A percentile compares a stretch with the other conserved stretches of the same genome.
Conservation (phyloP, 306 rosid species). For the Ochetophila trinervis region DNA sequence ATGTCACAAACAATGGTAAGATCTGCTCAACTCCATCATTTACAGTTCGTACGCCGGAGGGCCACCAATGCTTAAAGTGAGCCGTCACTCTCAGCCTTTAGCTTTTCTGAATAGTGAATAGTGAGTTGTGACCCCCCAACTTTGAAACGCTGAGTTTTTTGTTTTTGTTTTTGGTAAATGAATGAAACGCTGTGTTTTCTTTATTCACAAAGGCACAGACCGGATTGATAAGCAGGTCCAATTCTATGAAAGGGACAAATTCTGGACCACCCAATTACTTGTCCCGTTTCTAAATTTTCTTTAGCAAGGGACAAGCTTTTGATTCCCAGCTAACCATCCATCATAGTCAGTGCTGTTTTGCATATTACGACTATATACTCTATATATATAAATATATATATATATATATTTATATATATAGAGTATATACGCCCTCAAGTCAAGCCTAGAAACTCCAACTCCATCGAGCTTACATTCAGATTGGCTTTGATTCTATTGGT, state of each 20-base stretch:
- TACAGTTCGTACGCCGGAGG: too few relatives aligned
- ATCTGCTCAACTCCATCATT: too few relatives aligned
- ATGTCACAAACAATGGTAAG: too few relatives aligned
- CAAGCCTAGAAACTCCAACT: too few relatives aligned
- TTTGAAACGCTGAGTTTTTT: neutral
- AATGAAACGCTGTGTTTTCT: neutral
- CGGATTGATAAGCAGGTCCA: constrained; percentile 8
- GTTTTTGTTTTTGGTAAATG: too few relatives aligned
- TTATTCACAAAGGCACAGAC: neutral
- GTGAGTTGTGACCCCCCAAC: neutral
- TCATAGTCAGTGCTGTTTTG: neutral
- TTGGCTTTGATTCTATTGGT: too few relatives aligned
- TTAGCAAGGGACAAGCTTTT: neutral
- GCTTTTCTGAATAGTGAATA: neutral
- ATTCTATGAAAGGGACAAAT: neutral
- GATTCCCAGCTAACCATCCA: neutral
- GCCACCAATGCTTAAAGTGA: neutral
- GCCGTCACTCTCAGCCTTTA: neutral
- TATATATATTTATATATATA: too few relatives aligned
- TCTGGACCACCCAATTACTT: constrained; percentile 9
- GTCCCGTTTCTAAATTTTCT: constrained; percentile 1
- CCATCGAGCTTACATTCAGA: too few relatives aligned
- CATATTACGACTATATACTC: too few relatives aligned
- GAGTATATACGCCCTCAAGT: too few relatives aligned
- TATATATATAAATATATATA: too few relatives aligned